Conservation (phyloP, 164 flowering plant genomes). For the Warburgia ugandensis region DNA sequence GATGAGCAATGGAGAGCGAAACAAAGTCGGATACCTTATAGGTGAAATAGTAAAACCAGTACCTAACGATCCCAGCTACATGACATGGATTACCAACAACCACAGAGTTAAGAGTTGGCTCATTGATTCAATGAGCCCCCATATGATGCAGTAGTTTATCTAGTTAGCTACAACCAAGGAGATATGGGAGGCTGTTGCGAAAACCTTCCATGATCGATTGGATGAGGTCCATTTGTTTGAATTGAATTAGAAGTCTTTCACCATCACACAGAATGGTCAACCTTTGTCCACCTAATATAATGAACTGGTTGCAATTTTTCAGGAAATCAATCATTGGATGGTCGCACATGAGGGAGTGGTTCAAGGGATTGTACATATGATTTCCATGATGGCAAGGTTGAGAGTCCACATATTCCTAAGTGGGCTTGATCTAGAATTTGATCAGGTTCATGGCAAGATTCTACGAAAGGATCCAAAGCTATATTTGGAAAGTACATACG, state of each 20-base stretch:
- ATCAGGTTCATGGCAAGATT: background rate
- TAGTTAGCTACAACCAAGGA: background rate
- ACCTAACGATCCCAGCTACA: constrained; percentile 1
- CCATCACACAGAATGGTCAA: constrained; percentile 3
- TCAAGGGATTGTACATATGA: background rate
- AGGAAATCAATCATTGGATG: constrained; percentile 12
- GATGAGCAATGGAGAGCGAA: background rate
- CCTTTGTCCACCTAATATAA: constrained; percentile 11
- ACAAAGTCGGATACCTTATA: background rate
- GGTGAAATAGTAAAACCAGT: background rate
- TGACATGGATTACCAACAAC: constrained; percentile 6
- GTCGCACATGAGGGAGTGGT: background rate
- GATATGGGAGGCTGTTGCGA: constrained; percentile 8
- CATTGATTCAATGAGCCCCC: constrained; percentile 5
- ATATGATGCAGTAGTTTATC: constrained; percentile 4
- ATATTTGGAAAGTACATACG: too few species aligned
- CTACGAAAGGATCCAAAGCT: too few species aligned
- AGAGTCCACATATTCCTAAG: background rate
- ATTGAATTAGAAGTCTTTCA: too few species aligned
- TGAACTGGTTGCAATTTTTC: constrained; percentile 10
- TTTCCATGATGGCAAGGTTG: background rate
- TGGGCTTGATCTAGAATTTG: constrained; percentile 5
- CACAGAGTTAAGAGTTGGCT: constrained; percentile 4
- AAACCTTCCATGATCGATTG: constrained; percentile 16
- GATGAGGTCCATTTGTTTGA: too few species aligned